phyloP scores from a whole-genome alignment of 257 asterid genomes.

The Nicotiana undulata region DNA sequence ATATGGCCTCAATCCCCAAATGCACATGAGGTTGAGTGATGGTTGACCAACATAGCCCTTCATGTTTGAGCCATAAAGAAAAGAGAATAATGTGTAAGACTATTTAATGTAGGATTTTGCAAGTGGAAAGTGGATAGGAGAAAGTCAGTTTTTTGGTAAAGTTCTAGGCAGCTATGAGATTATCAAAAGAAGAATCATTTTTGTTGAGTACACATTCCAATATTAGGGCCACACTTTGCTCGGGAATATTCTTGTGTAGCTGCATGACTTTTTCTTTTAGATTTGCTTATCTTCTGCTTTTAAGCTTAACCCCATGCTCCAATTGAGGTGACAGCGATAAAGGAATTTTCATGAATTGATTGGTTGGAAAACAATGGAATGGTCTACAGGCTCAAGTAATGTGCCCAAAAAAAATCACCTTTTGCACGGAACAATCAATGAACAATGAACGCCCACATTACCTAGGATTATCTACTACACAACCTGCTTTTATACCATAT shows the following conservation, averaged over 20 bases:
- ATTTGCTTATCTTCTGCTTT: neutral
- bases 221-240: neutral
- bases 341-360: neutral
- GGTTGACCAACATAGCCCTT: neutral
- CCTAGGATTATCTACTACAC: neutral
- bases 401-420: neutral
- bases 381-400: neutral
- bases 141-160: neutral
- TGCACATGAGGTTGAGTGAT: neutral
- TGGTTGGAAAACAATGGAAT: neutral
- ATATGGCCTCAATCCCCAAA: neutral
- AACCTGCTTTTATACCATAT: neutral
- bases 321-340: neutral
- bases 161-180: neutral
- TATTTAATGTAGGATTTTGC: neutral
- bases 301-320: neutral
- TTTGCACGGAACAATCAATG: neutral
- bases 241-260: neutral
- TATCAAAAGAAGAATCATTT: neutral
- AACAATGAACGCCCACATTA: slow-evolving; percentile 3
- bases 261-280: neutral
- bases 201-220: neutral
- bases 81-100: neutral
- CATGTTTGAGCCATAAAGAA: neutral
- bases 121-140: neutral